Percentiles rank a stretch among this genome's conserved stretches.
These are phyloP conservation scores for Trichoderma simmonsii DNA, from an alignment of 2,329 filamentous ascomycete genomes.

Conservation along the genomic window DNA sequence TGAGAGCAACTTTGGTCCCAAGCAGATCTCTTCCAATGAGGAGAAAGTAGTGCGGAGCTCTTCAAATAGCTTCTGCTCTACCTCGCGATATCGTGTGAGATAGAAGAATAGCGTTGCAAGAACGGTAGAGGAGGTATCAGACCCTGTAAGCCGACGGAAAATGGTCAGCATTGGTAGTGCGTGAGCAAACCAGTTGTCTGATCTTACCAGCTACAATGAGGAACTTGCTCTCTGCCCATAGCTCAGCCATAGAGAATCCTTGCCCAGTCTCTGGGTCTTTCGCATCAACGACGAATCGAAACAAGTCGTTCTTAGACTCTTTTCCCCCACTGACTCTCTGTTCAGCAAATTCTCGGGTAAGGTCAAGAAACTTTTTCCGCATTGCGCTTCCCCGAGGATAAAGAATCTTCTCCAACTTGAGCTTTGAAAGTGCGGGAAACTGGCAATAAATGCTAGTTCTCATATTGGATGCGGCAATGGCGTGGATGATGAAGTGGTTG, in stretches of 20 bases:
- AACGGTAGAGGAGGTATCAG: background rate
- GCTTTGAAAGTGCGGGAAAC: background rate
- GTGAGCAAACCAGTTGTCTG: background rate
- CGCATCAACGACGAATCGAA: slow-evolving; percentile 45
- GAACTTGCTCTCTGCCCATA: slow-evolving; percentile 39
- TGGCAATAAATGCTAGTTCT: background rate
- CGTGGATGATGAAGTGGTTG: background rate
- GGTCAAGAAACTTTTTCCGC: slow-evolving; percentile 17
- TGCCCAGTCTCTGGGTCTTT: slow-evolving; percentile 45
- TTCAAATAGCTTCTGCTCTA: slow-evolving; percentile 29
- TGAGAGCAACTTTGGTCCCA: slow-evolving; percentile 30
- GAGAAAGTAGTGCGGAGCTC: slow-evolving; percentile 34
- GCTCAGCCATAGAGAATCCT: slow-evolving; percentile 40
- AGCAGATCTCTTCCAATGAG: slow-evolving; percentile 34
- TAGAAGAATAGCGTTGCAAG: slow-evolving; percentile 35
- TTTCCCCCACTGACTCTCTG: background rate
- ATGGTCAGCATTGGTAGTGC: background rate
- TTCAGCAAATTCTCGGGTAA: slow-evolving; percentile 13
- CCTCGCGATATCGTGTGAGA: slow-evolving; percentile 33
- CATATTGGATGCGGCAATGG: background rate
- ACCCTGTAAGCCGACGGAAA: background rate
- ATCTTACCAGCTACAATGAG: slow-evolving; percentile 30
- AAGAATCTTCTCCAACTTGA: background rate
- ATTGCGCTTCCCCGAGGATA: background rate
- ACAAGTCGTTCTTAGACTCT: slow-evolving; percentile 38